These are phyloP conservation scores for Saccharomycopsis vini DNA, from an alignment of 805 yeast species.

Conservation along the genomic window DNA sequence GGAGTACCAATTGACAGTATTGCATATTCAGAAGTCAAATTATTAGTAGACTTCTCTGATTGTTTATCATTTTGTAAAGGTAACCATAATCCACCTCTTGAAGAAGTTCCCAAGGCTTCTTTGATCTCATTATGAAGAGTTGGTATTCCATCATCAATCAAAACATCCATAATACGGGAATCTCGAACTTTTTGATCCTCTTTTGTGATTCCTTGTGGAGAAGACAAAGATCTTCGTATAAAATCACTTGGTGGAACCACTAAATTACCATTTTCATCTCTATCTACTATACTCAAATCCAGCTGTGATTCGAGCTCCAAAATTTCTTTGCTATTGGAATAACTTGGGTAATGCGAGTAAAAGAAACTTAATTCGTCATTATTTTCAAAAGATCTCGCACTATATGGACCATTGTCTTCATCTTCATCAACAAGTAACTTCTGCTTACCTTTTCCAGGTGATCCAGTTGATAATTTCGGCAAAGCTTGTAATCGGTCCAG, in stretches of 20 bases:
- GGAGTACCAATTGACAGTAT: conserved; percentile 4
- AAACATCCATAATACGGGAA: not conserved
- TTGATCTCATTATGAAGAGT: not conserved
- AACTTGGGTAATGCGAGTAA: not conserved
- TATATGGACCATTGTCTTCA: not conserved
- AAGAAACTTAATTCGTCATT: not conserved
- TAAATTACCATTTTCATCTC: too few species aligned
- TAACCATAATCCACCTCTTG: not conserved
- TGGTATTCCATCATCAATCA: not conserved
- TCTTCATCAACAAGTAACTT: not conserved
- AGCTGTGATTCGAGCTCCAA: too few species aligned
- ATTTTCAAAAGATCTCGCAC: conserved; percentile 1
- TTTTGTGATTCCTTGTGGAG: too few species aligned
- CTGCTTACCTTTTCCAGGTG: not conserved
- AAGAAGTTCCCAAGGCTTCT: conserved; percentile 1
- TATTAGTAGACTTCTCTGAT: conserved; percentile 1
- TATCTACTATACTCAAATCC: too few species aligned
- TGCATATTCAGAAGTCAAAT: not conserved
- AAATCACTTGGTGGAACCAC: too few species aligned
- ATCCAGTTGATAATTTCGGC: conserved; percentile 1
- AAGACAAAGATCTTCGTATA: too few species aligned
- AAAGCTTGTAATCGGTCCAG: not conserved
- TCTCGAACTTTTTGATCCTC: not conserved
- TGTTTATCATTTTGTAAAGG: too few species aligned
- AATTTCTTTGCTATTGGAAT: too few species aligned